Percentiles rank a stretch among this genome's conserved stretches.
These are phyloP conservation scores for Podaxis rugospora DNA, from an alignment of 768 basidiomycete genomes.

Conservation along the genomic window DNA sequence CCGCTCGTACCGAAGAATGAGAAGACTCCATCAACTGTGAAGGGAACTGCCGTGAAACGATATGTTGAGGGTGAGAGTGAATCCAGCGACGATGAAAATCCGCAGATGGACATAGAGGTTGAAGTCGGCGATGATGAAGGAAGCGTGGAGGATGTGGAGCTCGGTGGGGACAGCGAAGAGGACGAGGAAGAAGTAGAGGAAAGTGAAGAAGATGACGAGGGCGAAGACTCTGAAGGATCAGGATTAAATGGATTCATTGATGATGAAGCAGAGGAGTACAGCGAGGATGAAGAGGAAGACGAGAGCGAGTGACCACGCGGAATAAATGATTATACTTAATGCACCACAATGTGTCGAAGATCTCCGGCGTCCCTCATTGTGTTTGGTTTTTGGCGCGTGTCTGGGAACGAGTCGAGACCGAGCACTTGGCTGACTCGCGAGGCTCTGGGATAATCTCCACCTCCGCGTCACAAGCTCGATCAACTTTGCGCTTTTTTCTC, in stretches of 20 bases:
- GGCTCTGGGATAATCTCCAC: neutral
- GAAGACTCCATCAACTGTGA: slow-evolving; percentile 25
- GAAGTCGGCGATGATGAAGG: slow-evolving; percentile 66
- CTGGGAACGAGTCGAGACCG: neutral
- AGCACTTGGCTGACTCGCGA: neutral
- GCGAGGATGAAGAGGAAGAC: slow-evolving; percentile 42
- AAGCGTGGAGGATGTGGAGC: slow-evolving; percentile 75
- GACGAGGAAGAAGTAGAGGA: slow-evolving; percentile 38
- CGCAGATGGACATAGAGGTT: slow-evolving; percentile 55
- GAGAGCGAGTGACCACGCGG: slow-evolving; percentile 41
- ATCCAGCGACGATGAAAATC: slow-evolving; percentile 46
- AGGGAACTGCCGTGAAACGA: slow-evolving; percentile 35
- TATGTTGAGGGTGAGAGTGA: slow-evolving; percentile 84
- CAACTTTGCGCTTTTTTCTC: neutral
- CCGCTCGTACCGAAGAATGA: slow-evolving; percentile 40
- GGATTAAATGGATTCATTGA: slow-evolving; percentile 50
- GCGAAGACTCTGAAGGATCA: slow-evolving; percentile 31
- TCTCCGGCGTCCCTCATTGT: neutral
- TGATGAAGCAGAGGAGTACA: slow-evolving; percentile 58
- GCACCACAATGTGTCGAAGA: neutral
- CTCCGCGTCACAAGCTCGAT: neutral
- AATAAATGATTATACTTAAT: neutral
- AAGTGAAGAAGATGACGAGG: slow-evolving; percentile 25
- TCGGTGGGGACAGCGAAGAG: slow-evolving; percentile 58
- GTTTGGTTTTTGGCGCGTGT: neutral